These are phyloP conservation scores for Alternaria viburni DNA, from an alignment of 2,329 filamentous ascomycete species.

Conservation along the genomic window DNA sequence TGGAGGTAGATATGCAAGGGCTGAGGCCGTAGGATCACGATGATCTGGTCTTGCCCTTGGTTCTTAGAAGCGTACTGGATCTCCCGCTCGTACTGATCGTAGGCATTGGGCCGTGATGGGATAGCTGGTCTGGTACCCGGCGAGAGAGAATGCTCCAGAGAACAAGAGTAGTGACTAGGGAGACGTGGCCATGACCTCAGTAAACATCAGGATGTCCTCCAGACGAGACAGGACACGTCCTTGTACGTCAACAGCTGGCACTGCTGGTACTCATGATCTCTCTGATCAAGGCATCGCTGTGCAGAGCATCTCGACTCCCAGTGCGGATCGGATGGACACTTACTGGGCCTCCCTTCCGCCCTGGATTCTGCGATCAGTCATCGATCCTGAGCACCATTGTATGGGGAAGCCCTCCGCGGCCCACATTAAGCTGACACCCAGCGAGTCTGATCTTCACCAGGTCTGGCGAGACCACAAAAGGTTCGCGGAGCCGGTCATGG, in stretches of 20 bases:
- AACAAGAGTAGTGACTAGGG: neutral
- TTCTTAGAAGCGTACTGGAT: neutral
- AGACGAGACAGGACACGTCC: neutral
- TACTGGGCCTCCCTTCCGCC: neutral
- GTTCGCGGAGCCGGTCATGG: neutral
- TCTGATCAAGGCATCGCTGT: neutral
- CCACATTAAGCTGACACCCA: neutral
- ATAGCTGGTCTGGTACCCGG: neutral
- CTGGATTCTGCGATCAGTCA: neutral
- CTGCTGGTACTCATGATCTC: neutral
- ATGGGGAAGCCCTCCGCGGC: neutral
- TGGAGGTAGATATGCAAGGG: neutral
- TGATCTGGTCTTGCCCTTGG: neutral
- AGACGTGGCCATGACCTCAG: neutral
- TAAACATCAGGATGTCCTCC: neutral
- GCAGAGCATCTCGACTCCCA: neutral
- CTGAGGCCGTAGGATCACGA: neutral
- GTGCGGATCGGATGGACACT: neutral
- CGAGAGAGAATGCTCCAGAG: neutral
- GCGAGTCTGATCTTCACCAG: neutral
- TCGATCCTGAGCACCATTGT: neutral
- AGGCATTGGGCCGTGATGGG: neutral
- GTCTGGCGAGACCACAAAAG: neutral
- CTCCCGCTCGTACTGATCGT: neutral
- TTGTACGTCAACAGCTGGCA: neutral